These are phyloP conservation scores for Hanseniaspora vineae DNA, from an alignment of 805 yeast species.

Conservation along the genomic window DNA sequence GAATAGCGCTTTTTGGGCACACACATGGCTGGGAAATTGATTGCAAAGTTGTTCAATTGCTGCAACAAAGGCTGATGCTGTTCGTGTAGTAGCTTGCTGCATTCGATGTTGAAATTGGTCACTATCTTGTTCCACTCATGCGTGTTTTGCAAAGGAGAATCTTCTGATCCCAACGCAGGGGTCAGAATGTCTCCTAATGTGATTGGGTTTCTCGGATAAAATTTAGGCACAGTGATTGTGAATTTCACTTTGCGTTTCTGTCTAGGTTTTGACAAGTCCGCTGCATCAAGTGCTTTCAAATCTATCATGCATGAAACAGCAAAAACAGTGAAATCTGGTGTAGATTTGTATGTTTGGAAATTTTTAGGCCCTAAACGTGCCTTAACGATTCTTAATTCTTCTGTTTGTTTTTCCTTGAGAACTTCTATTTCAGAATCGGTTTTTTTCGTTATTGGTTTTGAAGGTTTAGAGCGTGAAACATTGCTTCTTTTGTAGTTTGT, in stretches of 20 bases:
- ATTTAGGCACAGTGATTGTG: neutral
- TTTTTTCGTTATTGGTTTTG: neutral
- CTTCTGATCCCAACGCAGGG: neutral
- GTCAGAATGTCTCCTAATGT: neutral
- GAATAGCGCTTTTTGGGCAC: neutral
- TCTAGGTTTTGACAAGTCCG: too few relatives aligned
- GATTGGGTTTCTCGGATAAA: neutral
- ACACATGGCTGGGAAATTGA: neutral
- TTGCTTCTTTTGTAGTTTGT: too few relatives aligned
- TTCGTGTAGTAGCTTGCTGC: neutral
- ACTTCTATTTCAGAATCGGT: neutral
- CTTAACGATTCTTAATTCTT: neutral
- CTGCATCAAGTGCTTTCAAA: neutral
- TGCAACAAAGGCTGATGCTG: neutral
- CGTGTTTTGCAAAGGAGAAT: neutral
- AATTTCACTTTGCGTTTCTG: neutral
- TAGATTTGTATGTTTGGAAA: neutral
- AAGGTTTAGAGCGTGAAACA: too few relatives aligned
- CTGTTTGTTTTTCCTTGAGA: neutral
- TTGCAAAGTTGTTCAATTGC: neutral
- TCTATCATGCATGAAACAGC: neutral
- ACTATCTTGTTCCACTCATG: neutral
- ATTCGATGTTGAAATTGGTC: neutral
- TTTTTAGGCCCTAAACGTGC: neutral
- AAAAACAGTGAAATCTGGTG: neutral